These are phyloP conservation scores for Cylindrotheca closterium DNA, from an alignment of 108 stramenopile species.

Conservation along the genomic window DNA sequence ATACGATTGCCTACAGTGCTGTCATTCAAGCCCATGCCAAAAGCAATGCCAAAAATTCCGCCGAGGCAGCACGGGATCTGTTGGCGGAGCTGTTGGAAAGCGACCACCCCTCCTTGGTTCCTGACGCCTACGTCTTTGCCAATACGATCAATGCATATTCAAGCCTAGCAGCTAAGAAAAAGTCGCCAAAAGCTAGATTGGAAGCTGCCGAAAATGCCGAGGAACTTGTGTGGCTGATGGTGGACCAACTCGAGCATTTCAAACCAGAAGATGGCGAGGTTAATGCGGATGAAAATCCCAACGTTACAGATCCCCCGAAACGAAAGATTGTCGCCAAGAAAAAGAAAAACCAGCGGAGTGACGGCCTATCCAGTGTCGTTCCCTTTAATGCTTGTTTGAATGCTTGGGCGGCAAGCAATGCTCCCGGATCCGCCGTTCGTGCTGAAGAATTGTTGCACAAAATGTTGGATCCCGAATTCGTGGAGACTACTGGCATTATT, in stretches of 20 bases:
- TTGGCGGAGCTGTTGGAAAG: conserved; percentile 32
- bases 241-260: conserved; percentile 13
- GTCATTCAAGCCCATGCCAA: conserved; percentile 41
- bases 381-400: conserved; percentile 48
- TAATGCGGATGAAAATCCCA: conserved; percentile 1
- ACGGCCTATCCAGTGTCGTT: conserved; percentile 4
- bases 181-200: conserved; percentile 14
- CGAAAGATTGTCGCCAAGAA: not conserved
- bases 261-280: not conserved
- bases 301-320: not conserved
- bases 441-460: conserved; percentile 39
- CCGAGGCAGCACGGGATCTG: conserved; percentile 23
- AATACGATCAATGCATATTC: conserved; percentile 34
- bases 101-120: conserved; percentile 11
- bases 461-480: conserved; percentile 30
- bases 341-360: not conserved
- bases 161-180: conserved; percentile 22
- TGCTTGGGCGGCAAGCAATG: conserved; percentile 39
- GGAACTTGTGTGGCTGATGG: conserved; percentile 38
- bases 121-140: conserved; percentile 23
- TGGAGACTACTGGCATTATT: conserved; percentile 1
- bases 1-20: conserved; percentile 38
- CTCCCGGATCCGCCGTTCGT: conserved; percentile 17
- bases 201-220: conserved; percentile 45
- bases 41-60: conserved; percentile 16